Evolutionary conservation across 2,329 filamentous ascomycete genomes (phyloP).

Genomic region (Scedosporium minutisporum): DNA sequence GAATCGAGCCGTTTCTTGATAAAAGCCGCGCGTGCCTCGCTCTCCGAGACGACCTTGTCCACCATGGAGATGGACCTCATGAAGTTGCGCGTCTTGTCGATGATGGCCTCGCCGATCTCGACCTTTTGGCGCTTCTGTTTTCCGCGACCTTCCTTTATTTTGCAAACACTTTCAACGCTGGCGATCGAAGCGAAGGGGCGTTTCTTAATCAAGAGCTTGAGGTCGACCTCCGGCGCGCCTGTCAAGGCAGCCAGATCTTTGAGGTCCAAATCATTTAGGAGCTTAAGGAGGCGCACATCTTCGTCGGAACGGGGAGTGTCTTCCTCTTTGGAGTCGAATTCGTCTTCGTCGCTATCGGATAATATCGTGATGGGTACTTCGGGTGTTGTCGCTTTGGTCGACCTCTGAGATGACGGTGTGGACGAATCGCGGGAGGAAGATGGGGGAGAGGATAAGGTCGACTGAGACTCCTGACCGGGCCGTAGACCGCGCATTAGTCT

Average conservation of each 20-base stretch:
- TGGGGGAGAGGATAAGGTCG: not conserved
- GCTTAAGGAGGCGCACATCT: conserved; percentile 52
- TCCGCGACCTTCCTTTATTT: conserved; percentile 33
- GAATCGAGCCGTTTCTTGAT: conserved; percentile 35
- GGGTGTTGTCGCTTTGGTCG: conserved; percentile 5
- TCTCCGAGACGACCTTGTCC: conserved; percentile 69
- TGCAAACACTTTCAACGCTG: conserved; percentile 56
- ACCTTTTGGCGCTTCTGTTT: conserved; percentile 30
- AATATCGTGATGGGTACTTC: not conserved
- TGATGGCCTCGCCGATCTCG: conserved; percentile 42
- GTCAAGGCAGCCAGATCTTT: conserved; percentile 77
- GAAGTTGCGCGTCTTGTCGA: conserved; percentile 55
- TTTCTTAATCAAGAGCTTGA: conserved; percentile 59
- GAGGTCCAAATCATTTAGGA: conserved; percentile 70
- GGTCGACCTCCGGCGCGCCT: conserved; percentile 58
- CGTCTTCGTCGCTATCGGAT: conserved; percentile 24
- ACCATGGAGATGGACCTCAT: conserved; percentile 73
- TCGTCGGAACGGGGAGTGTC: conserved; percentile 18
- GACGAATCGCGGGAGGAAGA: not conserved
- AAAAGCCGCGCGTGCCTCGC: conserved; percentile 58
- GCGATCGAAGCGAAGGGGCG: conserved; percentile 55
- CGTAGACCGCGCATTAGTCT: conserved; percentile 12
- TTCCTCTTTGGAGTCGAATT: conserved; percentile 26
- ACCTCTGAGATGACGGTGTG: conserved; percentile 1
- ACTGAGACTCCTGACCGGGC: not conserved